Percentiles rank a stretch among this genome's conserved stretches.
phyloP scores from a whole-genome alignment of 768 basidiomycete species.

The Hydnomerulius pinastri region DNA sequence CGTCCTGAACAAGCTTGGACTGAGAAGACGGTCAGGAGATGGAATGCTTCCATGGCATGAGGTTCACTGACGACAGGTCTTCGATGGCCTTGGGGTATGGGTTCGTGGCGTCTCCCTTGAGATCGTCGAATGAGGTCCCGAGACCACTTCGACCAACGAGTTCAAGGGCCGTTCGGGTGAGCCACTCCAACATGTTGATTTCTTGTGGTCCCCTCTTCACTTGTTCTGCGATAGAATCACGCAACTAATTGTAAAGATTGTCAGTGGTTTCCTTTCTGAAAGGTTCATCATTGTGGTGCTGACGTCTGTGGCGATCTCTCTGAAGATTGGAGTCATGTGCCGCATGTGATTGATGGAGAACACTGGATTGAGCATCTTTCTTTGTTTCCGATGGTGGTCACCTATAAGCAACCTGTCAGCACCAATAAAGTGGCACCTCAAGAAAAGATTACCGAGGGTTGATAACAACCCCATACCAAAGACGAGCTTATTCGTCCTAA shows the following conservation, averaged over 20 bases:
- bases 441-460: slow-evolving; percentile 32
- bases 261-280: too few relatives aligned
- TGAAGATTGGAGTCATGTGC: slow-evolving; percentile 29
- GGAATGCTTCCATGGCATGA: too few relatives aligned
- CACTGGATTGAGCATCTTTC: slow-evolving; percentile 37
- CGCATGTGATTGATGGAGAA: slow-evolving; percentile 34
- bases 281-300: too few relatives aligned
- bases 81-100: too few relatives aligned
- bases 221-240: too few relatives aligned
- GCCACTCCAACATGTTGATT: slow-evolving; percentile 36
- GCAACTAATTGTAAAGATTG: too few relatives aligned
- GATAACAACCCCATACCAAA: slow-evolving; percentile 41
- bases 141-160: slow-evolving; percentile 36
- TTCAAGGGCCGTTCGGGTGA: slow-evolving; percentile 36
- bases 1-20: slow-evolving; percentile 26
- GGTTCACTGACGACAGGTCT: too few relatives aligned
- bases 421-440: neutral
- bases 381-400: slow-evolving; percentile 33
- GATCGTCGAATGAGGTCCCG: slow-evolving; percentile 34
- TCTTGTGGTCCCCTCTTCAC: slow-evolving; percentile 24
- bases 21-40: slow-evolving; percentile 24
- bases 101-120: slow-evolving; percentile 25
- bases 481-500: slow-evolving; percentile 32
- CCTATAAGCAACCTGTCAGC: slow-evolving; percentile 16
- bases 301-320: slow-evolving; percentile 40